A percentile compares a stretch with the other conserved stretches of the same genome.
phyloP scores from a whole-genome alignment of 1,284 basidiomycete genomes.

The Moesziomyces globuligerus region DNA sequence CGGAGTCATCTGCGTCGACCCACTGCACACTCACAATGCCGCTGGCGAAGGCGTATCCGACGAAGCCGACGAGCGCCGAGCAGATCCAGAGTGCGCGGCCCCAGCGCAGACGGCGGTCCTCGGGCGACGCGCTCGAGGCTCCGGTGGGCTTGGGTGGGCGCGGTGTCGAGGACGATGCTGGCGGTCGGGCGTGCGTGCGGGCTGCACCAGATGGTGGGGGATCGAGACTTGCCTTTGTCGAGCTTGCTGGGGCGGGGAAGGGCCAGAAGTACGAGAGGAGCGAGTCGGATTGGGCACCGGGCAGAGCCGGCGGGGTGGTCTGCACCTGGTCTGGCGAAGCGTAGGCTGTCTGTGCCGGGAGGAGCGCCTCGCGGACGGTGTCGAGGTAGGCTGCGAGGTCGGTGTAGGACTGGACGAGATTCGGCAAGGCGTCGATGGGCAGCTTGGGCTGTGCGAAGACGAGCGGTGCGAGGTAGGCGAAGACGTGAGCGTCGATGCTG shows the following conservation, averaged over 20 bases:
- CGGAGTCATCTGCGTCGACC: constrained; percentile 13
- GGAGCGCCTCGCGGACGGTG: constrained; percentile 24
- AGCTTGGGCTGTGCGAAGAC: constrained; percentile 22
- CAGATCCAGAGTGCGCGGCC: constrained; percentile 52
- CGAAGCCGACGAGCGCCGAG: constrained; percentile 50
- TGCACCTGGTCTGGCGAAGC: constrained; percentile 8
- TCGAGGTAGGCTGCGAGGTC: constrained; percentile 22
- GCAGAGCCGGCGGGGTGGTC: constrained; percentile 2
- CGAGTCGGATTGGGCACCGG: not conserved
- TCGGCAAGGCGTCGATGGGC: constrained; percentile 31
- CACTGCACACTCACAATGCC: constrained; percentile 57
- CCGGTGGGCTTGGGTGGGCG: not conserved
- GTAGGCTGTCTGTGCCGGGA: constrained; percentile 14
- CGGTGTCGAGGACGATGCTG: constrained; percentile 1
- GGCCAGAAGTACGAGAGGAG: constrained; percentile 30
- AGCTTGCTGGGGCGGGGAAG: not conserved
- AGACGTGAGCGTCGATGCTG: constrained; percentile 45
- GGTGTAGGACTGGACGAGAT: constrained; percentile 32
- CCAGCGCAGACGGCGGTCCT: constrained; percentile 32
- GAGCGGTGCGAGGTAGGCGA: constrained; percentile 51
- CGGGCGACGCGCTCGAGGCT: constrained; percentile 7
- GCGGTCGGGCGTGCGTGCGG: constrained; percentile 6
- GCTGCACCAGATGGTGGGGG: not conserved
- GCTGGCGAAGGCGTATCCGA: constrained; percentile 54
- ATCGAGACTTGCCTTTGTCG: constrained; percentile 39